Conservation (phyloP, 2,329 filamentous ascomycete species). For the Aspergillus thermomutatus region DNA sequence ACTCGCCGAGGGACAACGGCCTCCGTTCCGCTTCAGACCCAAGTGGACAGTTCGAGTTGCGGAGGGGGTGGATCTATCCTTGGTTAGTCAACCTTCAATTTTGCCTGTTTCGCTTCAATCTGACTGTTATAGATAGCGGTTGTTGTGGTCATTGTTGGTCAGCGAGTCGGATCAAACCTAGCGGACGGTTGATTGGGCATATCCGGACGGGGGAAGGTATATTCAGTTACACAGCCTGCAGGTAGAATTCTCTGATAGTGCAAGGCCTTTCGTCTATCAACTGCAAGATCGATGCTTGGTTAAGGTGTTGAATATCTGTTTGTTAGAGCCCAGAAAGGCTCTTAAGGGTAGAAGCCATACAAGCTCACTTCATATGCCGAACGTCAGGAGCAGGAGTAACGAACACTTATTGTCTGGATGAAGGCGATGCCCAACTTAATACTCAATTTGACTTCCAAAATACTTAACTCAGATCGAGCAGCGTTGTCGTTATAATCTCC, state of each 20-base stretch:
- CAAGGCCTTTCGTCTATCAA: not conserved
- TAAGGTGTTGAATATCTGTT: not conserved
- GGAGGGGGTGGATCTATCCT: constrained; percentile 13
- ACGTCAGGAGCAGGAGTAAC: too few species aligned
- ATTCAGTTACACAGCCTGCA: not conserved
- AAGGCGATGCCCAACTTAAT: too few species aligned
- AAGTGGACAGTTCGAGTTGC: constrained; percentile 16
- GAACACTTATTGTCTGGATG: too few species aligned
- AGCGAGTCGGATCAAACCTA: not conserved
- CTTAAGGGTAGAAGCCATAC: not conserved
- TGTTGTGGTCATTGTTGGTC: constrained; percentile 15
- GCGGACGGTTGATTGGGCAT: not conserved
- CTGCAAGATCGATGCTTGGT: not conserved
- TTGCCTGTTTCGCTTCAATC: not conserved
- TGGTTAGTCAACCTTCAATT: constrained; percentile 5
- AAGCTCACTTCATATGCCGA: not conserved
- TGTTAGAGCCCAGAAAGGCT: not conserved
- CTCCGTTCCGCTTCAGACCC: constrained; percentile 14
- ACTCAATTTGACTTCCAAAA: too few species aligned
- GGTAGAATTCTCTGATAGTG: not conserved
- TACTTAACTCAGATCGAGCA: too few species aligned
- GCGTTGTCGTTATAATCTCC: too few species aligned
- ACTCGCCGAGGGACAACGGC: constrained; percentile 13
- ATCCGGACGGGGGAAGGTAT: not conserved
- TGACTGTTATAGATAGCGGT: constrained; percentile 10